Evolutionary conservation across 139 green algal genomes (phyloP).

Genomic region (Nannochloris sp.): DNA sequence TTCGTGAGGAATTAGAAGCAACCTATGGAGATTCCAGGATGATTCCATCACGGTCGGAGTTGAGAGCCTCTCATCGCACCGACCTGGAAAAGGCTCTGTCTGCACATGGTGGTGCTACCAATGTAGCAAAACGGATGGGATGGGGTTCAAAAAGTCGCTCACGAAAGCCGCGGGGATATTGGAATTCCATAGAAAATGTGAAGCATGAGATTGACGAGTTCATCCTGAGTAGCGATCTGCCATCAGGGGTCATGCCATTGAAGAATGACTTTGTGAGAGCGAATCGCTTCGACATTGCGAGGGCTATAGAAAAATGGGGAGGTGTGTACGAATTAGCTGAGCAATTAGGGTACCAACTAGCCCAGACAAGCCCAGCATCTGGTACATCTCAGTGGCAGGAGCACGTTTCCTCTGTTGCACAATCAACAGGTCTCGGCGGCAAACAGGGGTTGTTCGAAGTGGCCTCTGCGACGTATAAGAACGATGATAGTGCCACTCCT

Average conservation of each 20-base stretch:
- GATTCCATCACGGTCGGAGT: conserved; percentile 26
- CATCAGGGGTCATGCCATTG: conserved; percentile 28
- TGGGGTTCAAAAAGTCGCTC: conserved; percentile 29
- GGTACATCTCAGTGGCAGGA: conserved; percentile 18
- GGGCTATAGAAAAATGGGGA: conserved; percentile 42
- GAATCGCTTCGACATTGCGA: conserved; percentile 32
- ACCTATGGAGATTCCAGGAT: conserved; percentile 23
- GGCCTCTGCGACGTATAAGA: conserved; percentile 26
- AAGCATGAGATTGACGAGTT: conserved; percentile 39
- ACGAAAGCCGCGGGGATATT: conserved; percentile 44
- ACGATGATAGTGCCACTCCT: too few relatives aligned
- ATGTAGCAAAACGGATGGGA: conserved; percentile 34
- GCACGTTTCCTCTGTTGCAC: conserved; percentile 25
- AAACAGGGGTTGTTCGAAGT: conserved; percentile 38
- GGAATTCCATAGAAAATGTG: conserved; percentile 39
- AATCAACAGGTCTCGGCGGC: conserved; percentile 9
- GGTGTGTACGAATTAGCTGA: conserved; percentile 22
- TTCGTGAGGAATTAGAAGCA: conserved; percentile 33
- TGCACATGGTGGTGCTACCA: conserved; percentile 32
- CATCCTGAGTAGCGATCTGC: conserved; percentile 24
- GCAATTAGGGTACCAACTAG: background rate
- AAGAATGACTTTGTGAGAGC: conserved; percentile 32
- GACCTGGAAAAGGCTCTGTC: conserved; percentile 47
- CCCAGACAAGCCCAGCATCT: conserved; percentile 1
- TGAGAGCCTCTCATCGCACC: conserved; percentile 25